These are phyloP conservation scores for Mycosarcoma maydis DNA, from an alignment of 1,284 basidiomycete species.

Conservation along the genomic window DNA sequence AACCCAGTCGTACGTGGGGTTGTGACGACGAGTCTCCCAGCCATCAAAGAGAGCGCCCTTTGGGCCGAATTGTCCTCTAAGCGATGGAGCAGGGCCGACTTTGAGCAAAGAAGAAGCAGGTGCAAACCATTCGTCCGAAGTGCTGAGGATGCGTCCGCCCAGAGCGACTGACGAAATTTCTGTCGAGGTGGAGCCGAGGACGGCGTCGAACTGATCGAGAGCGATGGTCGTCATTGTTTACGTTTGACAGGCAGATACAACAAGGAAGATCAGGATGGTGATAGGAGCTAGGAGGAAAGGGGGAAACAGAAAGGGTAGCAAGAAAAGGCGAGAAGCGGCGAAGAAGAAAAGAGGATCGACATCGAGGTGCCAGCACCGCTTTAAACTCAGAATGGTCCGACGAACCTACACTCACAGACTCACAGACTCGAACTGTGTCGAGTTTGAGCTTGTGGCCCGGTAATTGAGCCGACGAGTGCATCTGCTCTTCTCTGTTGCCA, in stretches of 20 bases:
- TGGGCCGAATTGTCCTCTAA: conserved; percentile 91
- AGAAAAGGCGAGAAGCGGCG: neutral
- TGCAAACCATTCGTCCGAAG: conserved; percentile 97
- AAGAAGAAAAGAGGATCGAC: neutral
- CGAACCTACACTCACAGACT: neutral
- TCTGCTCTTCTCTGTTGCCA: neutral
- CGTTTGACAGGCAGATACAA: neutral
- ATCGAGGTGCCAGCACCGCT: too few species aligned
- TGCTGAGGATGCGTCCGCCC: conserved; percentile 78
- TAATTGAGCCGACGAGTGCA: conserved; percentile 7
- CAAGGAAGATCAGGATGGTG: neutral
- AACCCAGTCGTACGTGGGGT: conserved; percentile 87
- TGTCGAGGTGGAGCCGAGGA: conserved; percentile 54
- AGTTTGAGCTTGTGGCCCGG: too few species aligned
- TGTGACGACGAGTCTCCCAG: conserved; percentile 93
- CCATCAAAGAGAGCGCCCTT: conserved; percentile 94
- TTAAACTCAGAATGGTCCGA: neutral
- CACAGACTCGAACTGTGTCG: too few species aligned
- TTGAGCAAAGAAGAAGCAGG: conserved; percentile 84
- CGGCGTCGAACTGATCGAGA: conserved; percentile 38
- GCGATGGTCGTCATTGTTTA: conserved; percentile 35
- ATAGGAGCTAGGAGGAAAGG: too few species aligned
- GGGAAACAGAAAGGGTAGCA: neutral
- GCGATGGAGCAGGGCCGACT: conserved; percentile 68
- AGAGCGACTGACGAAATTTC: conserved; percentile 89